phyloP scores from a whole-genome alignment of 164 flowering plant genomes.

The Dillenia suffruticosa region DNA sequence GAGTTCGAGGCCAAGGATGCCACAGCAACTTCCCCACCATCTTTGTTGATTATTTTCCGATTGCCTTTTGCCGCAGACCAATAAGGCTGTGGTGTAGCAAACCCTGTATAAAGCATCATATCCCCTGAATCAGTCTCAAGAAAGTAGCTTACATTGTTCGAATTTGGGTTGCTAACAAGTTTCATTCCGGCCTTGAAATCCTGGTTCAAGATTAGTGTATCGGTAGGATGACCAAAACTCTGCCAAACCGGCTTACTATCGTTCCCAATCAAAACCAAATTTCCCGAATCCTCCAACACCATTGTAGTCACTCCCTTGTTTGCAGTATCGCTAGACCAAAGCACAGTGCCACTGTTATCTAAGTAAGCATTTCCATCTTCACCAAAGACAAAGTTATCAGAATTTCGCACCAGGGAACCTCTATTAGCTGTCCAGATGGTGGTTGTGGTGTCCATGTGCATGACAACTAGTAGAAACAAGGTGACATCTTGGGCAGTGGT shows the following conservation, averaged over 20 bases:
- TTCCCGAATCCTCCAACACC: conserved; percentile 45
- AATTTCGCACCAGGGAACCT: conserved; percentile 37
- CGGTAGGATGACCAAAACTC: conserved; percentile 53
- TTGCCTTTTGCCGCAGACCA: conserved; percentile 53
- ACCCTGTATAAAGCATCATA: conserved; percentile 39
- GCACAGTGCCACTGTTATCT: conserved; percentile 17
- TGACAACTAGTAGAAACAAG: conserved; percentile 30
- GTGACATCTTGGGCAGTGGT: conserved; percentile 31
- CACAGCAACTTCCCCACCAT: conserved; percentile 26
- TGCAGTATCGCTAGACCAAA: conserved; percentile 43
- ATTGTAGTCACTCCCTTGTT: conserved; percentile 35
- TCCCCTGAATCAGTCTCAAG: conserved; percentile 56
- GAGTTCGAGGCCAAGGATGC: conserved; percentile 40
- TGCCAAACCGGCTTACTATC: conserved; percentile 38
- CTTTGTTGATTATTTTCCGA: conserved; percentile 34
- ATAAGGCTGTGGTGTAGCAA: conserved; percentile 45
- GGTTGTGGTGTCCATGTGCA: conserved; percentile 23
- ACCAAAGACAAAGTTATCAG: conserved; percentile 40
- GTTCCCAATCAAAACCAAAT: conserved; percentile 38
- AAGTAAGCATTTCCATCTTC: conserved; percentile 35
- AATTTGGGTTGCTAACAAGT: conserved; percentile 36
- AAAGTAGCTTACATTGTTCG: conserved; percentile 31
- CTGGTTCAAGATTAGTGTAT: conserved; percentile 44
- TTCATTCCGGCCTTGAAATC: conserved; percentile 42
- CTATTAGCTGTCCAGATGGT: conserved; percentile 59